Evolutionary conservation across 345 rosid genomes (phyloP), one percentile per base, ranked within the genome.

Genomic region (Mercurialis annua): DNA sequence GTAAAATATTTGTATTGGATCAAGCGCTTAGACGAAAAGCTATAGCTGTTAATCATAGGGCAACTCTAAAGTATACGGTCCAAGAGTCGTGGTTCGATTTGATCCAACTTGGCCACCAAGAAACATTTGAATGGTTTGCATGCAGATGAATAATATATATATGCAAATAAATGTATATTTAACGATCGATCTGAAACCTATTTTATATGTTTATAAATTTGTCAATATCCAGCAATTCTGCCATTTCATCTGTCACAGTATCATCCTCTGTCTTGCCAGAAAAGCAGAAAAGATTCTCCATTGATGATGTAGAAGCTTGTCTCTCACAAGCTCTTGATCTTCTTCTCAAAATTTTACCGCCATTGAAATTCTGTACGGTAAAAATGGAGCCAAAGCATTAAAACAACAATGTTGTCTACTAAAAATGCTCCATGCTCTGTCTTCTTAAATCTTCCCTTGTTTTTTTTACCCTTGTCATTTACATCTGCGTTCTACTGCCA

Each of bases 391-490:
- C 14, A 1, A 34, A 10, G 16, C 44, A 10, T 20, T 43, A 18
- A 18, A 2, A 16, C 24, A 29, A 10, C 17, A n/a, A n/a, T n/a
- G n/a, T n/a, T n/a, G 0, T 38, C 27, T 59, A 3, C 12, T 47
- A 36, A 34, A 40, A 50, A 42, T 26, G 34, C 65, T 24, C 50
- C 1, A 14, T 21, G 3, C 16, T 24, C 5, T 24, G 53, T 20
- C 26, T 4, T 64, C 21, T 31, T 16, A 9, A 4, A 15, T 2
- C 40, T 51, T 17, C 9, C 14, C 16, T 38, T 36, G 59, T 24
- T 50, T 50, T 24, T 50, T 50, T 66, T 38, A 26, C 24, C 40
- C 54, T 64, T 17, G 48, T 23, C 68, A 34, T 24, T 17, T 27
- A 14, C 34, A 21, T 15, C 18, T 16, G 2, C 6, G 17, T 54